Evolutionary conservation across 164 flowering plant species (phyloP), one percentile per base, ranked within the genome.

Genomic region (Piper longum): DNA sequence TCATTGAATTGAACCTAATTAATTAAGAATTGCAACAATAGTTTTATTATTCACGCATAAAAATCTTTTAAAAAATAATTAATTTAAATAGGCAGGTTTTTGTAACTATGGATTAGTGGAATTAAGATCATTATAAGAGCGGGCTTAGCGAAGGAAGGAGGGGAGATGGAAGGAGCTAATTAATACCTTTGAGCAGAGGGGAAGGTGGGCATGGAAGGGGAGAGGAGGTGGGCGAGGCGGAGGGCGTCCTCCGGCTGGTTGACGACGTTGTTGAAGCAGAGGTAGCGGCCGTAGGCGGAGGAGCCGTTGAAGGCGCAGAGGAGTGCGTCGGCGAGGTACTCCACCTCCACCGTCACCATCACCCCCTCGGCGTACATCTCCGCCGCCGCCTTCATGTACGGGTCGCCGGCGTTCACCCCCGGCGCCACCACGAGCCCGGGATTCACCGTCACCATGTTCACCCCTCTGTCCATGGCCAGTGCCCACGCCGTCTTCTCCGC

Each of bases 401-500:
- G 85, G 74, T 57, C 82, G 81, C 43, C 78, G 81, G 59, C 69
- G 80, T 17, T 62, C 18, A 85, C 72, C 8, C 59, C 62, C 0
- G 87, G 90, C 4, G 85, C 87, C 19, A 82, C 62, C 13, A 83
- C 77, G 2, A 85, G 79, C 0, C 87, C 95, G 19, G 82, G 75
- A 43, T 87, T 87, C 19, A 87, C 62, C 1, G 90, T 79, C 6
- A 85, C 88, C 88, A 87, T 83, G 77, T 81, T 73, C n/a, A 87
- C 73, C 78, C 61, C 77, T 5, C 95, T 64, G 69, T 87, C 95
- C 88, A 80, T 83, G 57, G 95, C 87, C 44, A 87, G 70, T 14
- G 95, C 95, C 95, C 95, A 85, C 11, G 88, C 88, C 8, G 85
- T 84, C 72, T 81, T 69, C 66, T 87, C 90, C 0, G 87, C 71